Conservation (phyloP, 257 asterid species). For the Nicotiana benthamiana region DNA sequence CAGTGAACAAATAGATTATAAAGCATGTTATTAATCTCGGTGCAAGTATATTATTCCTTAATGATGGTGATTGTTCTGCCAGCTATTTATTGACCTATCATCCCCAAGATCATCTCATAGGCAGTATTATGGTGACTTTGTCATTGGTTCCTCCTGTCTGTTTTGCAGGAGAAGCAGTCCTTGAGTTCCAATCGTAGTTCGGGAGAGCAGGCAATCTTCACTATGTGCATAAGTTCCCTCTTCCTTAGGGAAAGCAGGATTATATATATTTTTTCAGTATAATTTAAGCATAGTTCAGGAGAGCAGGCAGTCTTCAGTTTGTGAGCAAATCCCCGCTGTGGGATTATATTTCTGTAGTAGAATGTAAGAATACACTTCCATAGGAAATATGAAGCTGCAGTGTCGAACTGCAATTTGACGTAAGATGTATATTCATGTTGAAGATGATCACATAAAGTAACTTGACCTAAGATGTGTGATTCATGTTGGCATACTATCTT, state of each 20-base stretch:
- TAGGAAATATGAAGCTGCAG: not conserved
- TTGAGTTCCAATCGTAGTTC: conserved; percentile 45
- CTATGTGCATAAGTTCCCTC: not conserved
- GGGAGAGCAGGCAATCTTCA: not conserved
- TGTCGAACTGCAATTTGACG: not conserved
- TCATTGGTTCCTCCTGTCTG: conserved; percentile 10
- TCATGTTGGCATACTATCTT: not conserved
- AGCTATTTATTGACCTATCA: not conserved
- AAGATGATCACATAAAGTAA: not conserved
- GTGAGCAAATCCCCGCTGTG: not conserved
- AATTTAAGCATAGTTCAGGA: not conserved
- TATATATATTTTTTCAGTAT: not conserved
- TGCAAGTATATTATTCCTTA: not conserved
- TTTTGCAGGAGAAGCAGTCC: conserved; percentile 75
- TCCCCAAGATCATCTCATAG: not conserved
- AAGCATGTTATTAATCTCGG: not conserved
- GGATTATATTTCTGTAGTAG: not conserved
- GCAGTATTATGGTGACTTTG: not conserved
- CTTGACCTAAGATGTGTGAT: not conserved
- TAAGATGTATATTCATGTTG: not conserved
- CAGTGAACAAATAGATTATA: not conserved
- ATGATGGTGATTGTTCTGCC: not conserved
- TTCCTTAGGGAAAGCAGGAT: not conserved
- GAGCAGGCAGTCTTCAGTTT: not conserved
- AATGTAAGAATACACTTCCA: not conserved